Evolutionary conservation across 2,329 filamentous ascomycete genomes (phyloP).

Genomic region (Monosporascus sp.): DNA sequence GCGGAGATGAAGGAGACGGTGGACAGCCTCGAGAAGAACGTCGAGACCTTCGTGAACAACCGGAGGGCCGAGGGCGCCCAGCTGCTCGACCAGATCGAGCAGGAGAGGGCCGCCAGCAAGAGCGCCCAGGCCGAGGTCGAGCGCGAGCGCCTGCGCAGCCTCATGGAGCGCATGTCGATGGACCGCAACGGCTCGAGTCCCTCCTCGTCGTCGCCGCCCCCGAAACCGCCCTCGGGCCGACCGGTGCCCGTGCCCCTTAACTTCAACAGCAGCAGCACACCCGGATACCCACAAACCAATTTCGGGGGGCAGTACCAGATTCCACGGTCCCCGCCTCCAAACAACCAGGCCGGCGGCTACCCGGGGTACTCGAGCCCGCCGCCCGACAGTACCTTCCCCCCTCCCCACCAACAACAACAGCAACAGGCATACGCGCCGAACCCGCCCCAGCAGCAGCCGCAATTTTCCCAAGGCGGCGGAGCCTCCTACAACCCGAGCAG

Average conservation of each 20-base stretch:
- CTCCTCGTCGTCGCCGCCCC: conserved; percentile 35
- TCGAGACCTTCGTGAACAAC: conserved; percentile 95
- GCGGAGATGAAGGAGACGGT: conserved; percentile 93
- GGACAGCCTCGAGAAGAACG: conserved; percentile 88
- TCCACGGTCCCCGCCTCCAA: conserved; percentile 50
- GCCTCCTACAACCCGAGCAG: conserved; percentile 51
- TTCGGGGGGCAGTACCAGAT: conserved; percentile 55
- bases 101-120: conserved; percentile 61
- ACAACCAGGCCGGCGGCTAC: conserved; percentile 34
- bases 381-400: conserved; percentile 24
- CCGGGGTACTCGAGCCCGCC: conserved; percentile 39
- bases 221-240: conserved; percentile 32
- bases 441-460: conserved; percentile 36
- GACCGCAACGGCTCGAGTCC: conserved; percentile 43
- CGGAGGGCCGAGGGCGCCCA: conserved; percentile 85
- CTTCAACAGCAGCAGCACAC: conserved; percentile 41
- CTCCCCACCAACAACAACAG: conserved; percentile 29
- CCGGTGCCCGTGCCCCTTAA: conserved; percentile 38
- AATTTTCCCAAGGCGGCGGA: conserved; percentile 39
- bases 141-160: conserved; percentile 73
- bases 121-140: conserved; percentile 69
- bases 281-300: conserved; percentile 49
- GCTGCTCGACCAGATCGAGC: conserved; percentile 82
- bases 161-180: conserved; percentile 96
- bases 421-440: conserved; percentile 26